These are phyloP conservation scores for Starmera pachycereana DNA, from an alignment of 805 yeast species.

Conservation along the genomic window DNA sequence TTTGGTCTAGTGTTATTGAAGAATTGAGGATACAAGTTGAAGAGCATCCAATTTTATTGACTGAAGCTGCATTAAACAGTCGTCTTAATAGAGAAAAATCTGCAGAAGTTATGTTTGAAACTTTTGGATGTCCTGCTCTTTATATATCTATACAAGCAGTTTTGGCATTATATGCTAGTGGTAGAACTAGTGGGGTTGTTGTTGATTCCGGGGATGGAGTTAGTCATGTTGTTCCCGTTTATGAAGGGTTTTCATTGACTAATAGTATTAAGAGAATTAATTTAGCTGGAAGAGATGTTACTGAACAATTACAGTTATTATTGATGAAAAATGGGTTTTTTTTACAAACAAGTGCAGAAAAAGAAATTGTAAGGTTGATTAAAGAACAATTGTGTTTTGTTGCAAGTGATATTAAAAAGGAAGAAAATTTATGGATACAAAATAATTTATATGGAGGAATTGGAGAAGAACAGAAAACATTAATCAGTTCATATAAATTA, in stretches of 20 bases:
- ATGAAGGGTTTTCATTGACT: slow-evolving; percentile 76
- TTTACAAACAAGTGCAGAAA: slow-evolving; percentile 64
- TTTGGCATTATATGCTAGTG: slow-evolving; percentile 75
- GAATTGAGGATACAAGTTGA: slow-evolving; percentile 51
- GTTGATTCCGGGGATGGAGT: slow-evolving; percentile 94
- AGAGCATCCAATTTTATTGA: slow-evolving; percentile 79
- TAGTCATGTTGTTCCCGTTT: slow-evolving; percentile 78
- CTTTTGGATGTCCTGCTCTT: slow-evolving; percentile 80
- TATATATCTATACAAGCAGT: slow-evolving; percentile 93
- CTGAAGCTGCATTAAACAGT: slow-evolving; percentile 87
- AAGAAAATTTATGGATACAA: slow-evolving; percentile 36
- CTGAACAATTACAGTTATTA: slow-evolving; percentile 61
- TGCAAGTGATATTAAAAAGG: slow-evolving; percentile 43
- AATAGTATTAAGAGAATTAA: slow-evolving; percentile 65
- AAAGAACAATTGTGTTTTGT: slow-evolving; percentile 71
- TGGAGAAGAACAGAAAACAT: not conserved
- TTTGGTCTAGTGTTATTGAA: slow-evolving; percentile 64
- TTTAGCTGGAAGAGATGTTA: slow-evolving; percentile 79
- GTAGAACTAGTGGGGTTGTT: slow-evolving; percentile 84
- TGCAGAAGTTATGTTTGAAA: slow-evolving; percentile 89
- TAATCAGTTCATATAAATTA: slow-evolving; percentile 35
- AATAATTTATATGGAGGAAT: slow-evolving; percentile 2
- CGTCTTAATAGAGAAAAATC: slow-evolving; percentile 75
- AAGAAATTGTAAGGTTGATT: slow-evolving; percentile 67
- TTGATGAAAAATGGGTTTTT: slow-evolving; percentile 61